phyloP scores from a whole-genome alignment of 257 asterid genomes.

The Penstemon barbatus region DNA sequence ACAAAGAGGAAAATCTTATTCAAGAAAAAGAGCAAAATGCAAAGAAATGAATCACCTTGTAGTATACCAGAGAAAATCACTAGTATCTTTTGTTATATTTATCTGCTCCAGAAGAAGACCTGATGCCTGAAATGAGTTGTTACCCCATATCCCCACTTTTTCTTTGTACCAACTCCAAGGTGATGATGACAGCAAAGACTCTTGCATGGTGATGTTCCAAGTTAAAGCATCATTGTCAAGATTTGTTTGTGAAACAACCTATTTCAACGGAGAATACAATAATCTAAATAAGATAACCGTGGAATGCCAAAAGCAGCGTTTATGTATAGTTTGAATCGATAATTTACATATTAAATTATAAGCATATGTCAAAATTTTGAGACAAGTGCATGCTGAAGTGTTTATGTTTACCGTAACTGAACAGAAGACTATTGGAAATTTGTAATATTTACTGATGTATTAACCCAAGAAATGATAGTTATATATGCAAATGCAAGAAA shows the following conservation, averaged over 20 bases:
- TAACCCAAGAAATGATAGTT: too few species aligned
- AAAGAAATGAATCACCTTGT: slow-evolving; percentile 45
- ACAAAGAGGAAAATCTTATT: background rate
- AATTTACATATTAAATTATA: background rate
- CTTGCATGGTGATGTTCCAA: slow-evolving; percentile 32
- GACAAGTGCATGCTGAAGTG: too few species aligned
- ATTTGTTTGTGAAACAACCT: slow-evolving; percentile 57
- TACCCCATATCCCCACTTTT: slow-evolving; percentile 53
- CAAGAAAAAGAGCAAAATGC: background rate
- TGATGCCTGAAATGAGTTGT: slow-evolving; percentile 46
- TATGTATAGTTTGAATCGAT: background rate
- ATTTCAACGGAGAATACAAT: slow-evolving; percentile 26
- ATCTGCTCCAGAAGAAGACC: slow-evolving; percentile 71
- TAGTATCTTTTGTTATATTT: slow-evolving; percentile 72
- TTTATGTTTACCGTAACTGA: too few species aligned
- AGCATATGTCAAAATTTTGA: background rate
- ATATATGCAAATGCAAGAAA: too few species aligned
- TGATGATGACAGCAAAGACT: slow-evolving; percentile 41
- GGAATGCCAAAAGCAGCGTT: background rate
- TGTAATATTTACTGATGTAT: too few species aligned
- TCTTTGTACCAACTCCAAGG: slow-evolving; percentile 76
- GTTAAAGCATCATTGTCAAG: slow-evolving; percentile 35
- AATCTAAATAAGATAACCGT: slow-evolving; percentile 10
- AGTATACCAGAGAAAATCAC: slow-evolving; percentile 78
- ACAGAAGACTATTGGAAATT: too few species aligned